Base-by-base conservation (phyloP, 371 early-diverging fungal species). In the Phascolomyces articulosus region DNA sequence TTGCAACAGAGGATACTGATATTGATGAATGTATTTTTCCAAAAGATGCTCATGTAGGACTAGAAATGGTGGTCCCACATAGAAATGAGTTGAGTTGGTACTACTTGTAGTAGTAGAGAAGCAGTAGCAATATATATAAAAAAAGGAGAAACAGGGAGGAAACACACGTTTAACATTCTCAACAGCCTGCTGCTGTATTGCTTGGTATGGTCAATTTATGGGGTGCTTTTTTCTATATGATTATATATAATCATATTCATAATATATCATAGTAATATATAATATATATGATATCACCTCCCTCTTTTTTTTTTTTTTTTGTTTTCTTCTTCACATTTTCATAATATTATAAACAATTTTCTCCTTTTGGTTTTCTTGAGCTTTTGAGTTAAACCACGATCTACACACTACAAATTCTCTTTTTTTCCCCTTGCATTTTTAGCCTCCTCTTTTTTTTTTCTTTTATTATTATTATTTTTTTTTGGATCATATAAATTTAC, bases 381-480 rank as follows among this genome's bases (percentile, higher is more conserved):
- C n/a, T n/a, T n/a, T n/a, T n/a, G n/a, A n/a, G 16, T 4, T 13
- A n/a, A n/a, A 18, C 44, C 44, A n/a, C 44, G 34, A 34, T 34
- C 2, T 34, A 44, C 44, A 13, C 44, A n/a, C 44, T 13, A 15
- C 44, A 44, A 20, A 38, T 48, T 29, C 40, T 8, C 34, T 34
- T 27, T 28, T 57, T 49, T 18, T 29, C 58, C 48, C 57, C 58
- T 57, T 64, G 57, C 58, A 64, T 64, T 41, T 58, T 58, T 51
- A 58, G 65, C 65, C 58, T 58, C 59, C 58, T 40, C 58, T 21
- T 60, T 66, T 60, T 60, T 47, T 40, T 21, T 40, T 29, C 24
- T 23, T 55, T 54, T 27, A 26, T 62, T 55, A n/a, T n/a, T 31
- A 28, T 23, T 65, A 10, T 62, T 53, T 31, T 61, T 24, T 58